Percentiles rank a stretch among this genome's conserved stretches.
Conservation (phyloP, 2,329 filamentous ascomycete species). For the Truncatella angustata region DNA sequence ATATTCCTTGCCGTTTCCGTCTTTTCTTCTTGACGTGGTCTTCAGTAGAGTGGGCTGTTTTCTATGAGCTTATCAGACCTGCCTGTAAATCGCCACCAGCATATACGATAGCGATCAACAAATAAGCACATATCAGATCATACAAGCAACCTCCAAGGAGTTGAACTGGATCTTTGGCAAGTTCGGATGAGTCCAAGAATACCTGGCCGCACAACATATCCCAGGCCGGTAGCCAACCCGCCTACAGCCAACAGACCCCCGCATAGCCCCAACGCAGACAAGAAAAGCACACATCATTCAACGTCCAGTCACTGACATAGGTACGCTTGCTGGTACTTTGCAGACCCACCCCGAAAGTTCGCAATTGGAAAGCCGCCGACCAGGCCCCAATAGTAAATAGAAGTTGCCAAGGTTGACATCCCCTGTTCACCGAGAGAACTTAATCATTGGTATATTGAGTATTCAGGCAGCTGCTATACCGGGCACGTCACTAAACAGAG, state of each 20-base stretch:
- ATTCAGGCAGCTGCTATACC: too few relatives aligned
- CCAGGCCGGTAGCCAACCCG: too few relatives aligned
- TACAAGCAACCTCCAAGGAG: background rate
- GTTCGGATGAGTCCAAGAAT: background rate
- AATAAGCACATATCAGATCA: background rate
- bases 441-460: too few relatives aligned
- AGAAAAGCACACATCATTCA: background rate
- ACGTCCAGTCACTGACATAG: too few relatives aligned
- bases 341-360: background rate
- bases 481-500: too few relatives aligned
- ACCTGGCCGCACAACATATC: too few relatives aligned
- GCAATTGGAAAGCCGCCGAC: background rate
- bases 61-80: slow-evolving; percentile 7
- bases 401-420: background rate
- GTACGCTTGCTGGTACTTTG: background rate
- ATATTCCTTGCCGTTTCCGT: slow-evolving; percentile 17
- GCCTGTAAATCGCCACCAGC: background rate
- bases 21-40: slow-evolving; percentile 10
- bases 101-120: background rate
- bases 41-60: background rate
- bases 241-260: slow-evolving; percentile 12
- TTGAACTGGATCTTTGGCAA: background rate
- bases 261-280: background rate
- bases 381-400: background rate
- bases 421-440: too few relatives aligned